Conservation (phyloP, 192 early-diverging fungal species). For the Spinellus fusiger region DNA sequence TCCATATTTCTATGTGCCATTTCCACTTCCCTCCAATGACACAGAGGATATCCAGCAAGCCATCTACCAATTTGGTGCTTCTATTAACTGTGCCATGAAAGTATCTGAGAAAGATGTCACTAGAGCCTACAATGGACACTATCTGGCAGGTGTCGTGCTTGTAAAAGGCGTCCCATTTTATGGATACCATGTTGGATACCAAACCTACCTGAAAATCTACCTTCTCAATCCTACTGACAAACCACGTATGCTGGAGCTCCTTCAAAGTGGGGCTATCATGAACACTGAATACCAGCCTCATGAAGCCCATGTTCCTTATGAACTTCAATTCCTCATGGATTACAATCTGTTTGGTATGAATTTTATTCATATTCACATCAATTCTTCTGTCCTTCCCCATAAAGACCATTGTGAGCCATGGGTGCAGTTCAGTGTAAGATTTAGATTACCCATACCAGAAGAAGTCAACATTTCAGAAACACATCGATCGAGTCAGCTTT, state of each 20-base stretch:
- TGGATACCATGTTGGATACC: conserved; percentile 69
- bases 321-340: conserved; percentile 83
- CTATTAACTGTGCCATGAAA: conserved; percentile 66
- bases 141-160: conserved; percentile 62
- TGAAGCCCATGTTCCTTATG: conserved; percentile 79
- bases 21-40: conserved; percentile 38
- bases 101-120: conserved; percentile 35
- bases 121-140: conserved; percentile 20
- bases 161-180: conserved; percentile 85
- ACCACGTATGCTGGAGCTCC: conserved; percentile 53
- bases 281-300: conserved; percentile 60
- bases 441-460: background rate
- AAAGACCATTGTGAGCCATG: background rate
- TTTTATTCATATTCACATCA: conserved; percentile 56
- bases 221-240: conserved; percentile 56
- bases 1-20: conserved; percentile 82
- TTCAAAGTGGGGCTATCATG: conserved; percentile 72
- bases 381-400: conserved; percentile 26
- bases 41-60: conserved; percentile 32
- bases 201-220: conserved; percentile 72
- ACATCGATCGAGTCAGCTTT: no score
- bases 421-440: conserved; percentile 10
- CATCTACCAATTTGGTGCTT: conserved; percentile 48
- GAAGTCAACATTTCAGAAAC: no score
- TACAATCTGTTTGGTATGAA: conserved; percentile 86